Evolutionary conservation across 352 stramenopile species (phyloP), one percentile per base, ranked within the genome.

Genomic region (Phytophthora sojae): DNA sequence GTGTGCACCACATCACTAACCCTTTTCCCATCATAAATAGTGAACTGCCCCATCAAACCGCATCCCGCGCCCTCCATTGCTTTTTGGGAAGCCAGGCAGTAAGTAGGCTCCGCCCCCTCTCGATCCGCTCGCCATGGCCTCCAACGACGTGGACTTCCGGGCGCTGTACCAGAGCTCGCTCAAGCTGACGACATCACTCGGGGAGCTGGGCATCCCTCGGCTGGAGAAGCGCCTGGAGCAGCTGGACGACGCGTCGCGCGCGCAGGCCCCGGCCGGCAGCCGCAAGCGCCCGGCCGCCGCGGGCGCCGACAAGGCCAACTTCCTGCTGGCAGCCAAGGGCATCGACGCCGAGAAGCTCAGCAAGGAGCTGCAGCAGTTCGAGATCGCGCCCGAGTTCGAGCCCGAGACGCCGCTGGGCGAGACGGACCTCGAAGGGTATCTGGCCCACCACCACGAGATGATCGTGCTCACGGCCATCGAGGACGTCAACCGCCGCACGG

Each of bases 391-490:
- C 9, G 79, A 90, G 37, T 93, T 92, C 54, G 85, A 95, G 39
- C 84, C 90, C 0, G 83, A 94, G 65, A 91, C 91, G 61, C 81
- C 90, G n/a, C 73, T 97, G 37, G 88, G 82, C 32, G 85, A 92
- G 67, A 96, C 88, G 30, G 88, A 97, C 49, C 83, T 97, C 32
- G 89, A 97, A 58, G 88, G 86, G 4, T 97, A 96, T 75, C 69
- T 97, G 54, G 88, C 85, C 47, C 90, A 97, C 70, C 91, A 97
- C 75, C 91, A 97, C 75, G 91, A 97, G 68, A 96, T 96, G 88
- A 96, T 97, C 72, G 83, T 97, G 42, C 74, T 97, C 30, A 96
- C 89, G n/a, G 88, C 91, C 54, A 94, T 97, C 39, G 90, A 97
- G 61, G 89, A 97, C 61, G 87, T 92, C 15, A 93, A 89, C 63